Evolutionary conservation across 1,139 yeast genomes (phyloP), one percentile per base, ranked within the genome.

Genomic region (Blastobotrys capitulatus): DNA sequence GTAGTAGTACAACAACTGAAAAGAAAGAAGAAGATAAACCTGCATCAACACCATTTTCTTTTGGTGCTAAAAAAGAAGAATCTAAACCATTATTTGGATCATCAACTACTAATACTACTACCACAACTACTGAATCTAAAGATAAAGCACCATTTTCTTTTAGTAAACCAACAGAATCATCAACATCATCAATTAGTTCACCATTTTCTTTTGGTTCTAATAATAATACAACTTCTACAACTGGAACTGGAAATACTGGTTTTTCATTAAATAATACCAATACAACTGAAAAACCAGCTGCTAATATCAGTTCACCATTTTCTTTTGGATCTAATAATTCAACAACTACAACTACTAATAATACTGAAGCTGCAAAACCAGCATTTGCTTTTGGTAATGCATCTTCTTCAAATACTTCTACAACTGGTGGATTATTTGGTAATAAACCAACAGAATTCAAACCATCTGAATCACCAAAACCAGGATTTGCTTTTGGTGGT

Each of bases 391-490:
- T 22, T 22, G 25, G 25, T 22, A 22, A 7, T 7, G 7, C 4
- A 5, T 5, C 25, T 22, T n/a, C n/a, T n/a, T n/a, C n/a, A n/a
- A 22, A 22, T 22, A 22, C 25, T 22, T n/a, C n/a, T n/a, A n/a
- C n/a, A n/a, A n/a, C n/a, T n/a, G n/a, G n/a, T n/a, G n/a, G n/a
- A n/a, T n/a, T n/a, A n/a, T n/a, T n/a, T n/a, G n/a, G n/a, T n/a
- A 22, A 22, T 22, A 22, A 22, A 22, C 25, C 25, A 22, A 5
- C 25, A 22, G 42, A 20, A n/a, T 8, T 18, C 8, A 39, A 39
- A 20, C 42, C 42, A 18, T n/a, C 35, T 40, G 16, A 27, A 16
- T 18, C 52, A 15, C 48, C 62, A 18, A 62, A 60, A 52, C 27
- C 46, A n/a, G n/a, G n/a, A 22, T 22, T 22, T 22, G 25, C 25